These are phyloP conservation scores for Cyphellophora attinorum DNA, from an alignment of 2,329 filamentous ascomycete species.

Conservation along the genomic window DNA sequence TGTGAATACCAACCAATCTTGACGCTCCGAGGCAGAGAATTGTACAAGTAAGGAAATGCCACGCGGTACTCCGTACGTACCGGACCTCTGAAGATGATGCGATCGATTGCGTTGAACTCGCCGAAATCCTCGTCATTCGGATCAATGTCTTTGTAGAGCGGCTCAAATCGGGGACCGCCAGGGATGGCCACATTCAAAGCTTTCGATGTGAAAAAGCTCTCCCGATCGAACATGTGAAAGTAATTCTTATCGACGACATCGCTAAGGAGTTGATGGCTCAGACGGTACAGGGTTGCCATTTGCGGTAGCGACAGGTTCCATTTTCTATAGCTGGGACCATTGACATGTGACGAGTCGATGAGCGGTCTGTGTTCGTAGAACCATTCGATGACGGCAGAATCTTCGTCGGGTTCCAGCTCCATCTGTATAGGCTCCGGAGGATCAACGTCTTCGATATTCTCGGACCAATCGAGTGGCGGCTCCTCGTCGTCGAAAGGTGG, in stretches of 20 bases:
- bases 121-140: conserved; percentile 98
- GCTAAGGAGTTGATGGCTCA: conserved; percentile 82
- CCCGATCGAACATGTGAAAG: conserved; percentile 92
- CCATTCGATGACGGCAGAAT: conserved; percentile 87
- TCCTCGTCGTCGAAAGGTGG: conserved; percentile 98
- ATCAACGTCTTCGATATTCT: conserved; percentile 98
- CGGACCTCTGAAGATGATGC: conserved; percentile 93
- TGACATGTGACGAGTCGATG: conserved; percentile 84
- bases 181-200: conserved; percentile 94
- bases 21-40: conserved; percentile 88
- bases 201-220: conserved; percentile 92
- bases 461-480: conserved; percentile 92
- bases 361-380: conserved; percentile 92
- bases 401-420: conserved; percentile 91
- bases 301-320: conserved; percentile 92
- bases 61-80: conserved; percentile 95
- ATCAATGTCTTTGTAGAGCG: conserved; percentile 95
- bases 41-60: conserved; percentile 90
- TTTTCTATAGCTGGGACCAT: conserved; percentile 89
- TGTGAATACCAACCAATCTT: conserved; percentile 89
- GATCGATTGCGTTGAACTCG: conserved; percentile 98
- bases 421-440: conserved; percentile 96
- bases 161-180: conserved; percentile 94
- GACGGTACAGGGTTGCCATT: conserved; percentile 89
- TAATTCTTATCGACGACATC: conserved; percentile 95